Conservation (phyloP, 176 grass and related monocot species). For the Musa acuminata region DNA sequence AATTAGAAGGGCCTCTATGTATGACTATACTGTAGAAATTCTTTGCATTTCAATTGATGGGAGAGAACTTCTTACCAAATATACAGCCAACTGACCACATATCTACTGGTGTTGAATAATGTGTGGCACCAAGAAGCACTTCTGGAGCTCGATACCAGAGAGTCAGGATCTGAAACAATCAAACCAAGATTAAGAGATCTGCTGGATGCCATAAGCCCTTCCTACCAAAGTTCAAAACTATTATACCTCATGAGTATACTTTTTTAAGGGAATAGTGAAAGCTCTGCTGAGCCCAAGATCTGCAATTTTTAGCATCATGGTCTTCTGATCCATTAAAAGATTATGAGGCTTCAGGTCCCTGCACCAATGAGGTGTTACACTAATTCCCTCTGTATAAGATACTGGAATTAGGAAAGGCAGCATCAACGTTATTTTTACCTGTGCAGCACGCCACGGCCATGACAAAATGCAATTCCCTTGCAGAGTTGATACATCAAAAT, state of each 20-base stretch:
- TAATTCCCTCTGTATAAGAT: not conserved
- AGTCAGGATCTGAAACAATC: conserved; percentile 58
- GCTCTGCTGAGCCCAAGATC: conserved; percentile 82
- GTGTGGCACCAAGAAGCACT: conserved; percentile 68
- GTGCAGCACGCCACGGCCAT: conserved; percentile 77
- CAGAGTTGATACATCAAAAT: conserved; percentile 92
- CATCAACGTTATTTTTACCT: conserved; percentile 19
- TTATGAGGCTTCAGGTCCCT: conserved; percentile 90
- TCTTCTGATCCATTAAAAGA: conserved; percentile 88
- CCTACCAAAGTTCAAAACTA: too few relatives aligned
- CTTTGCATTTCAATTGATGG: not conserved
- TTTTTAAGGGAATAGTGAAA: conserved; percentile 65
- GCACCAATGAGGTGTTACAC: not conserved
- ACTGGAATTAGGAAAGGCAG: not conserved
- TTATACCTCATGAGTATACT: conserved; percentile 85
- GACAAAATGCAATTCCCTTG: conserved; percentile 76
- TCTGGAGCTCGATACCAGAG: conserved; percentile 96
- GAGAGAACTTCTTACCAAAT: conserved; percentile 41
- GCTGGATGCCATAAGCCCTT: too few relatives aligned
- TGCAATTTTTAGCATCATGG: conserved; percentile 85
- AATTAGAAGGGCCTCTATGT: not conserved
- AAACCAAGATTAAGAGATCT: too few relatives aligned
- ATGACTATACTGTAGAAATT: too few relatives aligned
- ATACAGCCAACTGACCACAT: conserved; percentile 96
- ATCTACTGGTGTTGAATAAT: conserved; percentile 80